Percentiles rank a stretch among this genome's conserved stretches.
Evolutionary conservation across 768 basidiomycete species (phyloP).

Genomic region (Macrolepiota fuliginosa): DNA sequence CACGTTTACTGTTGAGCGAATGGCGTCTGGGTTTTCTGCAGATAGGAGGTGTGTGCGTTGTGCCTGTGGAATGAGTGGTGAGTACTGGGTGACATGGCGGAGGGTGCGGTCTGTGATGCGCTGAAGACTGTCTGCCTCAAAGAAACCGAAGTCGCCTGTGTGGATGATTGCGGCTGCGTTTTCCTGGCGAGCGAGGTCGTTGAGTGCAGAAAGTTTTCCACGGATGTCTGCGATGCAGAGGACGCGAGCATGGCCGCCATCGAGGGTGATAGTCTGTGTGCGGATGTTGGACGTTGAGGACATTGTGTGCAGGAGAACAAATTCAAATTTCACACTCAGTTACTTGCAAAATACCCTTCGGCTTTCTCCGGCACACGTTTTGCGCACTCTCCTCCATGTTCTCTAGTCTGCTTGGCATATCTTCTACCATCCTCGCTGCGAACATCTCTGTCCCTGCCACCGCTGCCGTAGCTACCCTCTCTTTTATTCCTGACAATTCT

Average conservation of each 20-base stretch:
- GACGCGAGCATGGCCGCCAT: slow-evolving; percentile 79
- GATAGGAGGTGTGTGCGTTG: slow-evolving; percentile 78
- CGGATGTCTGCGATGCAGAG: slow-evolving; percentile 95
- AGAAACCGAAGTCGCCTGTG: slow-evolving; percentile 99
- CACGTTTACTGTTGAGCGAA: slow-evolving; percentile 74
- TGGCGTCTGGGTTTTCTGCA: slow-evolving; percentile 63
- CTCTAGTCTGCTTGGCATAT: background rate
- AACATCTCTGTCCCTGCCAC: slow-evolving; percentile 40
- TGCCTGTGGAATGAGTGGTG: slow-evolving; percentile 83
- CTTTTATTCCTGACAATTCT: slow-evolving; percentile 30
- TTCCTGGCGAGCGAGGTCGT: slow-evolving; percentile 84
- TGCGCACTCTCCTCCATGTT: slow-evolving; percentile 1
- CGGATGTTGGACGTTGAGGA: slow-evolving; percentile 67
- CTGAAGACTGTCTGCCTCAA: slow-evolving; percentile 79
- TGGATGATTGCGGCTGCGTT: slow-evolving; percentile 94
- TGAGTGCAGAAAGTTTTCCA: slow-evolving; percentile 83
- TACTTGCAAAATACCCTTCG: slow-evolving; percentile 17
- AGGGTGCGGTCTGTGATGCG: slow-evolving; percentile 95
- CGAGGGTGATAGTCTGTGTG: slow-evolving; percentile 76
- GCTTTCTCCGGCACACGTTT: slow-evolving; percentile 18
- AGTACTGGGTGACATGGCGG: slow-evolving; percentile 94
- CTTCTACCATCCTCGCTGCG: slow-evolving; percentile 15
- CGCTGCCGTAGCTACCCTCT: slow-evolving; percentile 42
- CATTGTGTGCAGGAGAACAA: slow-evolving; percentile 45
- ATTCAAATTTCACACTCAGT: slow-evolving; percentile 1